Conservation (phyloP, 2,329 filamentous ascomycete species). For the Cladophialophora exuberans region DNA sequence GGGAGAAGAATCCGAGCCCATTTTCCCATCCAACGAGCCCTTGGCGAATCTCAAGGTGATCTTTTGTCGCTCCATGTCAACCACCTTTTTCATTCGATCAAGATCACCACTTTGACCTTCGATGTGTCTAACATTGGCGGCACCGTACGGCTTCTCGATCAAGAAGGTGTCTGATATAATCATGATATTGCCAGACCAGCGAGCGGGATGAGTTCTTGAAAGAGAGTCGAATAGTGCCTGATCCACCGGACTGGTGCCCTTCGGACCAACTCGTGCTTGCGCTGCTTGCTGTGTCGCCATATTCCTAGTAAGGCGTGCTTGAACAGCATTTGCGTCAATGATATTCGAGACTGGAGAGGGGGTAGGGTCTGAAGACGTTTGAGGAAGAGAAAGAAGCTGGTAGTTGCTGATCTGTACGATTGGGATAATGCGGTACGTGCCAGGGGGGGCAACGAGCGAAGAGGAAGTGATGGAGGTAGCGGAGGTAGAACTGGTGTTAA, state of each 20-base stretch:
- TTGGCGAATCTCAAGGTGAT: conserved; percentile 36
- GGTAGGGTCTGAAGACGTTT: conserved; percentile 44
- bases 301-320: conserved; percentile 58
- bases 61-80: conserved; percentile 55
- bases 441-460: conserved; percentile 43
- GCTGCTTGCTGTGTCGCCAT: conserved; percentile 60
- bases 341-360: conserved; percentile 49
- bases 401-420: conserved; percentile 62
- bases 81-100: conserved; percentile 52
- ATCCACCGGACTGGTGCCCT: conserved; percentile 63
- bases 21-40: conserved; percentile 26
- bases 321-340: conserved; percentile 59
- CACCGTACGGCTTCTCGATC: conserved; percentile 60
- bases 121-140: conserved; percentile 56
- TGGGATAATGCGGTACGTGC: conserved; percentile 64
- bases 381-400: conserved; percentile 53
- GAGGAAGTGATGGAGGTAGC: conserved; percentile 39
- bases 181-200: conserved; percentile 63
- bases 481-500: conserved; percentile 57
- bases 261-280: conserved; percentile 59
- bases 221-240: conserved; percentile 68
- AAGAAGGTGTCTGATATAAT: conserved; percentile 64
- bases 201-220: conserved; percentile 61
- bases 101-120: conserved; percentile 46
- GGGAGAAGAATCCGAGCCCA: conserved; percentile 16